These are phyloP conservation scores for Pulveroboletus ravenelii DNA, from an alignment of 768 basidiomycete genomes.

Conservation along the genomic window DNA sequence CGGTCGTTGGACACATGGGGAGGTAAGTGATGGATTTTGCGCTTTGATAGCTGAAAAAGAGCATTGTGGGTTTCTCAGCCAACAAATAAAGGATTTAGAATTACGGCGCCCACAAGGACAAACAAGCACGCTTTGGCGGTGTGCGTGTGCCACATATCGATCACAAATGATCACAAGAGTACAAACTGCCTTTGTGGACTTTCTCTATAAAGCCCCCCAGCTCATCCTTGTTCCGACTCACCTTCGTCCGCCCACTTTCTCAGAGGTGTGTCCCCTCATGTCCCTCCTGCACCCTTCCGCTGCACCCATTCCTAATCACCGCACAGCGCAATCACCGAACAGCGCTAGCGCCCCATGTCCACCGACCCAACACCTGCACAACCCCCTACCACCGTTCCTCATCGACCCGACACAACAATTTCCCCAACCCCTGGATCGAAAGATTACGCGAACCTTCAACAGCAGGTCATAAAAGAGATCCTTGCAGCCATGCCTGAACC, in stretches of 20 bases:
- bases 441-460: conserved; percentile 16
- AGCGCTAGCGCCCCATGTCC: conserved; percentile 16
- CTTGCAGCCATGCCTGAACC: conserved; percentile 22
- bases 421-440: conserved; percentile 19
- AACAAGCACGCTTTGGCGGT: conserved; percentile 38
- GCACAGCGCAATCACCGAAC: neutral
- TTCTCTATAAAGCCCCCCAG: conserved; percentile 23
- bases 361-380: conserved; percentile 3
- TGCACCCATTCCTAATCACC: neutral
- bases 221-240: neutral
- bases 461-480: conserved; percentile 14
- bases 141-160: conserved; percentile 26
- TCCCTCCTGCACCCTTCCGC: neutral
- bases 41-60: conserved; percentile 5
- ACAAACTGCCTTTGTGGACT: conserved; percentile 26
- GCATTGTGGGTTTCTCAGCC: conserved; percentile 20
- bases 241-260: neutral
- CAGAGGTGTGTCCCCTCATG: conserved; percentile 3
- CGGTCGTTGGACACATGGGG: neutral
- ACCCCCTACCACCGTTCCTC: conserved; percentile 7
- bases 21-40: conserved; percentile 1
- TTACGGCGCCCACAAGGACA: conserved; percentile 42
- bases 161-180: conserved; percentile 27
- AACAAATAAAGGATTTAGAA: conserved; percentile 28
- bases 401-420: neutral